These are phyloP conservation scores for Exsudoporus frostii DNA, from an alignment of 768 basidiomycete genomes.

Conservation along the genomic window DNA sequence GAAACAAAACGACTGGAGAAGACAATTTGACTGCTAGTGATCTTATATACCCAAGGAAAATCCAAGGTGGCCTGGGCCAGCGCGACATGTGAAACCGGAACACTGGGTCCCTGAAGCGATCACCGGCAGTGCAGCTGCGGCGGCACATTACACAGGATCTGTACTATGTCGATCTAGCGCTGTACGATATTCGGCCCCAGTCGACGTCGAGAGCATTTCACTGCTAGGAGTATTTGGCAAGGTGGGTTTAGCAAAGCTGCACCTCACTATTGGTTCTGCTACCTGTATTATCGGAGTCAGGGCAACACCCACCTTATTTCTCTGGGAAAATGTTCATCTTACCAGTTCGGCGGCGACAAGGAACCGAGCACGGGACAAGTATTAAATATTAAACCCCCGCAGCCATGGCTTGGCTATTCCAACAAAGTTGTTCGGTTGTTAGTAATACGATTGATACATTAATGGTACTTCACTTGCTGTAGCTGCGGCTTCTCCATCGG, in stretches of 20 bases:
- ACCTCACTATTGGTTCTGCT: not conserved
- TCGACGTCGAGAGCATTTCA: not conserved
- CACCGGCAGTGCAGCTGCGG: not conserved
- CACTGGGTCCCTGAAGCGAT: not conserved
- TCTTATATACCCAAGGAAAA: not conserved
- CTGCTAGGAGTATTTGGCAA: not conserved
- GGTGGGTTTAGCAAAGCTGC: not conserved
- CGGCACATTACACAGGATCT: not conserved
- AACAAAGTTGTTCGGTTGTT: not conserved
- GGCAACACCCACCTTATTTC: not conserved
- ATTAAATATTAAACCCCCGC: not conserved
- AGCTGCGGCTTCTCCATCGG: not conserved
- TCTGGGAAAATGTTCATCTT: no score
- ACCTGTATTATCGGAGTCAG: not conserved
- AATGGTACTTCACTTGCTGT: not conserved
- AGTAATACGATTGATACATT: not conserved
- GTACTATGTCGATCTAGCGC: not conserved
- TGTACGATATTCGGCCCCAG: not conserved
- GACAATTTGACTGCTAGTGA: not conserved
- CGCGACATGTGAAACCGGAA: no score
- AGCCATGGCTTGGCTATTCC: not conserved
- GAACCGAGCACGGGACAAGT: not conserved
- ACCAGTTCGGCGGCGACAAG: no score
- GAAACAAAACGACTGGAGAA: not conserved
- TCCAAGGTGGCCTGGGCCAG: no score